A percentile compares a stretch with the other conserved stretches of the same genome.
Conservation (phyloP, 2,329 filamentous ascomycete genomes). For the Penicillium brasilianum region DNA sequence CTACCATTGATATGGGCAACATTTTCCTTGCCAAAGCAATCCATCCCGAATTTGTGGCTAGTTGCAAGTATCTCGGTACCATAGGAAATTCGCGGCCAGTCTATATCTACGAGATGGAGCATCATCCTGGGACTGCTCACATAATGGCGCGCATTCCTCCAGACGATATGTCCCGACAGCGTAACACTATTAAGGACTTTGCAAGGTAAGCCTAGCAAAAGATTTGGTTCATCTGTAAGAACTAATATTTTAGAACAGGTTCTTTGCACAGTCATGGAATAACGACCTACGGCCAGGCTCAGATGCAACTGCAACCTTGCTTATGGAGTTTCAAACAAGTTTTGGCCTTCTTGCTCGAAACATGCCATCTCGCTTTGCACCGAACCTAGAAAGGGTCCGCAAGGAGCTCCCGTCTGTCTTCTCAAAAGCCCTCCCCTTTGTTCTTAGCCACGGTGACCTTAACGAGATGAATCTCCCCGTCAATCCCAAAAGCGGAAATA, state of each 20-base stretch:
- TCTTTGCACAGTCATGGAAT: conserved; percentile 27
- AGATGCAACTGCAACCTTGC: conserved; percentile 10
- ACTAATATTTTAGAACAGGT: conserved; percentile 18
- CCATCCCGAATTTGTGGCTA: conserved; percentile 24
- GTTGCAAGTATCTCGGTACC: conserved; percentile 21
- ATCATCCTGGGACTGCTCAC: conserved; percentile 22
- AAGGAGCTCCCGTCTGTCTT: conserved; percentile 20
- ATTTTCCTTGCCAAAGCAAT: conserved; percentile 12
- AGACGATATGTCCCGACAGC: conserved; percentile 15
- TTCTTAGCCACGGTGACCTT: conserved; percentile 22
- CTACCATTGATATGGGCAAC: conserved; percentile 14
- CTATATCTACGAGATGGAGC: conserved; percentile 27
- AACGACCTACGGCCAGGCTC: conserved; percentile 15
- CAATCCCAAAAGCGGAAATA: conserved; percentile 20
- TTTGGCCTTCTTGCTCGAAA: conserved; percentile 19
- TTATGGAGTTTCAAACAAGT: conserved; percentile 14
- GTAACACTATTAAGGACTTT: conserved; percentile 24
- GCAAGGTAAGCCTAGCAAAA: conserved; percentile 19
- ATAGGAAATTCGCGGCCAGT: conserved; percentile 22
- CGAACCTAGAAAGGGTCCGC: conserved; percentile 16
- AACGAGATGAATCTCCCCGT: conserved; percentile 18
- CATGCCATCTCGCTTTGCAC: conserved; percentile 18
- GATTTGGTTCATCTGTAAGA: conserved; percentile 6
- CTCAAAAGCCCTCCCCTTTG: conserved; percentile 12
- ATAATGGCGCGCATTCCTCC: conserved; percentile 19